phyloP scores from a whole-genome alignment of 208 protist genomes.

The Wallacemonas collosoma region DNA sequence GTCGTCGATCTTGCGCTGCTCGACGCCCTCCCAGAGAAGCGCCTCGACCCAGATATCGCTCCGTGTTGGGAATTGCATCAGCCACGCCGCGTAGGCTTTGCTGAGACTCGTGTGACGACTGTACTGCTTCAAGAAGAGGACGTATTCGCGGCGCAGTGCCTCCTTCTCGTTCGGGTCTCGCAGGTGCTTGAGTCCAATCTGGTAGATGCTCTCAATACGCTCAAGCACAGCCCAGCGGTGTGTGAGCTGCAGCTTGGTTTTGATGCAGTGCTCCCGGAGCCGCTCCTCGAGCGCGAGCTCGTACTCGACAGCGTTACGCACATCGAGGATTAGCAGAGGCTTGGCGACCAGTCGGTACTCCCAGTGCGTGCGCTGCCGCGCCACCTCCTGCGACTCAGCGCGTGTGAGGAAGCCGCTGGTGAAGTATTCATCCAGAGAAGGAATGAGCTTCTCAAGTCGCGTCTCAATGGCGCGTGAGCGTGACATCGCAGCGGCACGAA shows the following conservation, averaged over 20 bases:
- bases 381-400: slow-evolving; percentile 64
- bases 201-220: slow-evolving; percentile 83
- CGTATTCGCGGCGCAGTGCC: slow-evolving; percentile 54
- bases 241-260: slow-evolving; percentile 68
- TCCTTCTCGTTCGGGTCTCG: slow-evolving; percentile 55
- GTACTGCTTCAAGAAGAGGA: slow-evolving; percentile 67
- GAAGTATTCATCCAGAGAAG: slow-evolving; percentile 87
- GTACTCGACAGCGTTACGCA: slow-evolving; percentile 71
- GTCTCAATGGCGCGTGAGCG: slow-evolving; percentile 88
- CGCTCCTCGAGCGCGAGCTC: slow-evolving; percentile 78
- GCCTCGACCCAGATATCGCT: slow-evolving; percentile 80
- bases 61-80: slow-evolving; percentile 69
- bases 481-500: slow-evolving; percentile 46
- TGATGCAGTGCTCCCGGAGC: slow-evolving; percentile 59
- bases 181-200: slow-evolving; percentile 79
- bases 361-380: slow-evolving; percentile 75
- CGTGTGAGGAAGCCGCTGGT: slow-evolving; percentile 78
- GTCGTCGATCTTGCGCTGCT: slow-evolving; percentile 69
- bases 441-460: slow-evolving; percentile 84
- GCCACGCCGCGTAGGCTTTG: slow-evolving; percentile 73
- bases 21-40: slow-evolving; percentile 62
- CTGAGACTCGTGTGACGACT: slow-evolving; percentile 58
- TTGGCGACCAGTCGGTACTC: slow-evolving; percentile 89
- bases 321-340: slow-evolving; percentile 83
- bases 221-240: slow-evolving; percentile 85